Conservation (phyloP, 805 yeast genomes). For the Saccharomycopsis amapae region DNA sequence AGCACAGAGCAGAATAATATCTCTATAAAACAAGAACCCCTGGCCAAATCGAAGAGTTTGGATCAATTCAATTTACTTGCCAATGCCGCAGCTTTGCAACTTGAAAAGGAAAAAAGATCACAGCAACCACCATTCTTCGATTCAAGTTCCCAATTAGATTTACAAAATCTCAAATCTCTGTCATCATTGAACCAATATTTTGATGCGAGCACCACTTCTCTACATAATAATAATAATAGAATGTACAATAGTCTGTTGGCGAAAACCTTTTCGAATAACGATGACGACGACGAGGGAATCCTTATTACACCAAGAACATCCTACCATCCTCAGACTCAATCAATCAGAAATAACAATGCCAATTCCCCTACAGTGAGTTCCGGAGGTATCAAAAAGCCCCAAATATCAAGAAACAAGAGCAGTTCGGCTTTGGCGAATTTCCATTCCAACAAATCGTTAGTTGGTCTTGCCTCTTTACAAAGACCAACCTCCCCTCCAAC, state of each 20-base stretch:
- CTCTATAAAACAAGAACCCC: neutral
- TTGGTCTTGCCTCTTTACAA: neutral
- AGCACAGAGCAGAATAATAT: neutral
- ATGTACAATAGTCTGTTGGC: neutral
- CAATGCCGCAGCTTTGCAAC: constrained; percentile 20
- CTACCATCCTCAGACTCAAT: neutral
- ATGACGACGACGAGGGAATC: constrained; percentile 17
- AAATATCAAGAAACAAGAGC: neutral
- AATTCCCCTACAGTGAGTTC: neutral
- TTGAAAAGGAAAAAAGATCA: constrained; percentile 15
- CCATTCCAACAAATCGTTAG: neutral
- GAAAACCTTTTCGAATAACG: constrained; percentile 3
- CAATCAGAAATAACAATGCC: constrained; percentile 1
- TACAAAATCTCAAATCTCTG: constrained; percentile 14
- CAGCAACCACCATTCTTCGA: neutral
- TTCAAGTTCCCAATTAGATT: neutral
- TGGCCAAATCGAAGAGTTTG: neutral
- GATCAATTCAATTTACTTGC: constrained; percentile 20
- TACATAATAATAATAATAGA: neutral
- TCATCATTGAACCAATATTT: constrained; percentile 14
- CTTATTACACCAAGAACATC: constrained; percentile 9
- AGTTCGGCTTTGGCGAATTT: neutral
- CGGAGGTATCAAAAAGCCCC: neutral
- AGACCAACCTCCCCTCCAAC: neutral
- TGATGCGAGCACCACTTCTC: neutral